Base-by-base conservation (phyloP, 495 filamentous ascomycete genomes). In the Podospora pseudopauciseta region DNA sequence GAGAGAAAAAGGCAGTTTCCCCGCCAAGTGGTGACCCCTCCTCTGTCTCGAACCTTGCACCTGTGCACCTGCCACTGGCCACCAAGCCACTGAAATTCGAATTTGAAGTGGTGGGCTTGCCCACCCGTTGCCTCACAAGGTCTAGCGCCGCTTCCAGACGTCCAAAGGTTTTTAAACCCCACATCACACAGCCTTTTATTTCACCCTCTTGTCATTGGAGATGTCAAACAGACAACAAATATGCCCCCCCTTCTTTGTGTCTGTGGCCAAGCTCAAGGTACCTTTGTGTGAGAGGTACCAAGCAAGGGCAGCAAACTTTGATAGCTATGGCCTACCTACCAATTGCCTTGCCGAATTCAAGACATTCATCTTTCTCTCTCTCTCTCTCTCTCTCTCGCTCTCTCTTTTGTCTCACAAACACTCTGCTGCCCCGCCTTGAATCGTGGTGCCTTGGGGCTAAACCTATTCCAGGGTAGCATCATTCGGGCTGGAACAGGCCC, bases 1-100 rank as follows among this genome's bases (percentile, higher is more conserved):
- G 64, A 70, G 61, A 63, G 67, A 72, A 73, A 72, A 70, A 62
- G 63, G 66, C 23, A n/a, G 66, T 68, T 71, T 68, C 67, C 65
- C 68, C 66, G 68, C 71, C 65, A 70, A 67, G 53, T 64, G 56
- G 39, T 58, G 23, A 64, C 64, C 64, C 67, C 70, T 64, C 69
- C 66, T 66, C 58, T 58, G 57, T 61, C 57, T 54, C 16, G 19
- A 26, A 54, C n/a, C 32, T 49, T 67, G 56, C 18, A 62, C 55
- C 55, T 58, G 55, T 26, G 55, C n/a, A 5, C 55, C 55, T 19
- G 23, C 55, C 55, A 26, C 55, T 58, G 55, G 68, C 68, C 64
- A 57, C 18, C 26, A 26, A 44, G 20, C 67, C 67, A 68, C 61
- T 68, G 60, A 68, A 68, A 64, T 66, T 68, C 32, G n/a, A 49